Percentiles rank a stretch among this genome's conserved stretches.
Evolutionary conservation across 2,329 filamentous ascomycete species (phyloP).

Genomic region (Fusarium foetens): DNA sequence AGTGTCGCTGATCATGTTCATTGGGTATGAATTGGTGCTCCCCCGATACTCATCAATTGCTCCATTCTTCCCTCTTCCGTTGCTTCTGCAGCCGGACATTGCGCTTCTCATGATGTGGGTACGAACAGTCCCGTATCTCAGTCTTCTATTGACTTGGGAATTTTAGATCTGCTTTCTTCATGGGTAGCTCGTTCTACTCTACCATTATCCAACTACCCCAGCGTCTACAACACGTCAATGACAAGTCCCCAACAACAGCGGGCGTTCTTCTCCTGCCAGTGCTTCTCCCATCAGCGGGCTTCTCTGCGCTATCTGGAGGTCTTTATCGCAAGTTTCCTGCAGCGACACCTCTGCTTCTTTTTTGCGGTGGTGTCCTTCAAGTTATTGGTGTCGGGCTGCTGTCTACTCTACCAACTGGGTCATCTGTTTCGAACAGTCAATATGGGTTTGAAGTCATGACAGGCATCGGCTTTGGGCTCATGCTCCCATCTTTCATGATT

Average conservation of each 20-base stretch:
- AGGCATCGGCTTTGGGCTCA: background rate
- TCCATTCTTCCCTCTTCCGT: background rate
- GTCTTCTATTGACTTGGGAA: background rate
- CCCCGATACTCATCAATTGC: background rate
- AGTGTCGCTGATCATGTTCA: background rate
- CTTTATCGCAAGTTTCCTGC: background rate
- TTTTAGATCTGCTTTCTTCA: background rate
- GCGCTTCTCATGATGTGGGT: background rate
- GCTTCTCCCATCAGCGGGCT: background rate
- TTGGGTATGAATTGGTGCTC: background rate
- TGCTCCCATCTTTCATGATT: background rate
- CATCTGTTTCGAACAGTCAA: background rate
- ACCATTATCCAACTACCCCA: background rate
- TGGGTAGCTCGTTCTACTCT: background rate
- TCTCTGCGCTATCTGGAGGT: background rate
- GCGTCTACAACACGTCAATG: background rate
- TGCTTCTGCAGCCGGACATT: background rate
- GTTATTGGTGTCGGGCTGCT: background rate
- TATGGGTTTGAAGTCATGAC: background rate
- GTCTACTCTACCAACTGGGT: background rate
- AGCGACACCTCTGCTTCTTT: background rate
- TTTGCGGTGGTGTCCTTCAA: background rate
- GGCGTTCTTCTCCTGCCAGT: background rate
- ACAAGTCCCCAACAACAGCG: background rate
- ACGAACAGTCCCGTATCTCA: background rate